Conservation (phyloP, 306 rosid species). For the Benincasa hispida region DNA sequence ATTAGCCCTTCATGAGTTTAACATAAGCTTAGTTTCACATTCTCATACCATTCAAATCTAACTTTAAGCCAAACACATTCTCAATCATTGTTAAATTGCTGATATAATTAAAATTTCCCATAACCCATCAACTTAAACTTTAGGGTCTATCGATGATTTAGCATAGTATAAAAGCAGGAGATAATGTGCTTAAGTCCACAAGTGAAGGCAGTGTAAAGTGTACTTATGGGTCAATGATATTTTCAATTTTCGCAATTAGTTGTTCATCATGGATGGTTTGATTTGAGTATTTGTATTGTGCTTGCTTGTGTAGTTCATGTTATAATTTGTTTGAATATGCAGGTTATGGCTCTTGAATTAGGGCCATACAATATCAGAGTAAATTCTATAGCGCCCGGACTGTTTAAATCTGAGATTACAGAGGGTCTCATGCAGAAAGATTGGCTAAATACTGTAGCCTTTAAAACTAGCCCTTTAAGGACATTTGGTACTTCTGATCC, state of each 20-base stretch:
- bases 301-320: neutral
- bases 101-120: too few species aligned
- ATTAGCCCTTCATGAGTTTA: neutral
- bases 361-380: constrained; percentile 65
- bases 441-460: constrained; percentile 50
- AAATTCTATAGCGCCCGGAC: constrained; percentile 65
- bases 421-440: constrained; percentile 43
- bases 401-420: constrained; percentile 75
- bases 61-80: neutral
- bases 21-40: neutral
- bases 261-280: neutral
- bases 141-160: too few species aligned
- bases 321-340: neutral
- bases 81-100: too few species aligned
- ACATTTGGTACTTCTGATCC: constrained; percentile 47
- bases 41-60: neutral
- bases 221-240: neutral
- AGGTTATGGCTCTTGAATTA: constrained; percentile 80
- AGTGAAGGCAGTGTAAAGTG: too few species aligned
- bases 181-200: too few species aligned
- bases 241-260: neutral
- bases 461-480: constrained; percentile 44
- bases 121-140: too few species aligned
- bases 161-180: too few species aligned
- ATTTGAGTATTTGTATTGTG: neutral